Base-by-base conservation (phyloP, 352 stramenopile genomes). In the Phytopythium litorale region DNA sequence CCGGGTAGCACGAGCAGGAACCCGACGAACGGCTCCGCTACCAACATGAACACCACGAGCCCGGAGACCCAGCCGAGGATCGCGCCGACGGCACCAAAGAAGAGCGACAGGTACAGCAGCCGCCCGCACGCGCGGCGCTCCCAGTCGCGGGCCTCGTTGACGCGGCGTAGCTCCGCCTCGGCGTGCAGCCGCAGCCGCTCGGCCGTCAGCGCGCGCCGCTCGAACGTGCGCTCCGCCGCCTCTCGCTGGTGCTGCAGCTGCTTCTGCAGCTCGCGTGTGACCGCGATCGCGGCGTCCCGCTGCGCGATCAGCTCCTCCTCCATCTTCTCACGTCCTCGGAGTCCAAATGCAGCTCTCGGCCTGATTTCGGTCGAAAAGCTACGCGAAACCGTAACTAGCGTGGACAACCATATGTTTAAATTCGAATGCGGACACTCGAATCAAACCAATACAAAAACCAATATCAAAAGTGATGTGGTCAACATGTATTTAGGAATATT, bases 221-320 rank as follows among this genome's bases (percentile, higher is more conserved):
- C 81, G 43, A 88, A 73, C 18, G 66, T 87, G 42, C 67, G 63
- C 68, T 88, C 82, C 21, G 87, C 57, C 18, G 74, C 59, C 51
- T 79, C 72, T 28, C 75, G 74, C 46, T 85, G 69, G 9, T 53
- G 70, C 56, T 88, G 72, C 61, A 88, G 59, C 61, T 91, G 76
- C 16, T 75, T 70, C 68, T 89, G 82, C 25, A 91, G 71, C 71
- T 91, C 82, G 61, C 86, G 85, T 21, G 78, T 86, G 56, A 91
- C 82, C 53, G 82, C 82, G 60, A 91, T 87, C 37, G 82, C 82
- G 25, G 82, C 82, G 50, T 91, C 82, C 40, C 82, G 79, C 78
- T 91, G 82, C 42, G 82, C 82, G 32, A 81, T 75, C 25, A 91
- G 67, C 66, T 91, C 82, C 57, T 88, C 79, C 55, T 91, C 82